Conservation (phyloP, 306 rosid species). For the Corylus avellana region DNA sequence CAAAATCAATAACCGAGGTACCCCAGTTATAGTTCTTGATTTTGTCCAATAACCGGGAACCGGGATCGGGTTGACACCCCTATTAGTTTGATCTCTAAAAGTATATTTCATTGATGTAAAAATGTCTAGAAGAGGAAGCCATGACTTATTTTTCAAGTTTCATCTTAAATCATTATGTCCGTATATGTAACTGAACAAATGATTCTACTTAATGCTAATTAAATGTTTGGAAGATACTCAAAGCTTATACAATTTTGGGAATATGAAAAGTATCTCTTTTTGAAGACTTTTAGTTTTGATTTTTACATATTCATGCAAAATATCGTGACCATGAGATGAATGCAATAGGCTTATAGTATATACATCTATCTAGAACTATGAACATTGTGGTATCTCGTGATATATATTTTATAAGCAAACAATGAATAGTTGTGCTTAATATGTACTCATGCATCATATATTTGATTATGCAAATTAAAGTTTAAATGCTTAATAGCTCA, state of each 20-base stretch:
- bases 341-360: too few species aligned
- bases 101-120: conserved; percentile 50
- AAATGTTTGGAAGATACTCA: neutral
- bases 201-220: neutral
- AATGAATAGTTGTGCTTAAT: neutral
- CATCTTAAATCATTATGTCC: neutral
- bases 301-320: neutral
- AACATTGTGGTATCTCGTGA: neutral
- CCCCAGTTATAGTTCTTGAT: too few species aligned
- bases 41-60: too few species aligned
- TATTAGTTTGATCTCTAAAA: neutral
- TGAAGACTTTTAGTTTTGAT: neutral
- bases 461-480: neutral
- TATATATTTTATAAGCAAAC: neutral
- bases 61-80: too few species aligned
- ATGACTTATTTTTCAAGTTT: conserved; percentile 69
- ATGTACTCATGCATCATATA: too few species aligned
- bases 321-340: too few species aligned
- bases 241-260: too few species aligned
- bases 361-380: too few species aligned
- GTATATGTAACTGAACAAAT: neutral
- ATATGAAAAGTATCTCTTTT: too few species aligned
- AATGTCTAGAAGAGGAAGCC: conserved; percentile 83
- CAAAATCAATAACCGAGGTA: too few species aligned
- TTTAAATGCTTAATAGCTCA: neutral